Evolutionary conservation across 129 eudicot genomes (phyloP).

Genomic region (Kitagawia praeruptora): DNA sequence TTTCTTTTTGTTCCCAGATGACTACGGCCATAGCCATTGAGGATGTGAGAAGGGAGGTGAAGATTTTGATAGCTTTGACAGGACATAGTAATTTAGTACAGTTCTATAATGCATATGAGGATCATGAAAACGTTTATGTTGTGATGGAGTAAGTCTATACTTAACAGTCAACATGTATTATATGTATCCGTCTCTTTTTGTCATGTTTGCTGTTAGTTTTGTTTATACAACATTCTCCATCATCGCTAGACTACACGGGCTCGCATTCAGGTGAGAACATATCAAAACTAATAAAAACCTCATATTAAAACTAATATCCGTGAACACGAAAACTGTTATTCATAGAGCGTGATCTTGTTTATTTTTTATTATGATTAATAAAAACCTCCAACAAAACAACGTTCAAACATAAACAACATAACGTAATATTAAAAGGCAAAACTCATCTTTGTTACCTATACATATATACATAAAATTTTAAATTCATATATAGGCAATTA

Average conservation of each 20-base stretch:
- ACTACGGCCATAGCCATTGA: conserved; percentile 95
- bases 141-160: conserved; percentile 84
- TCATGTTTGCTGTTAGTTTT: neutral
- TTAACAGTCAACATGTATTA: neutral
- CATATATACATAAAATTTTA: too few relatives aligned
- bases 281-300: too few relatives aligned
- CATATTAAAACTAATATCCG: too few relatives aligned
- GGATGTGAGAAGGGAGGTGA: conserved; percentile 94
- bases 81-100: conserved; percentile 79
- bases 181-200: neutral
- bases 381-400: too few relatives aligned
- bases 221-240: neutral
- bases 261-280: too few relatives aligned
- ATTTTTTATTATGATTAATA: too few relatives aligned
- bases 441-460: too few relatives aligned
- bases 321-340: too few relatives aligned
- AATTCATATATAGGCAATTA: too few relatives aligned
- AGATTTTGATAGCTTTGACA: conserved; percentile 69
- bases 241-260: neutral
- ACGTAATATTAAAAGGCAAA: too few relatives aligned
- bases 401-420: too few relatives aligned
- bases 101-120: conserved; percentile 85
- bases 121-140: conserved; percentile 72
- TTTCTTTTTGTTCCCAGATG: conserved; percentile 42
- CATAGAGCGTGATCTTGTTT: too few relatives aligned